These are phyloP conservation scores for Stachybotrys chartarum DNA, from an alignment of 2,329 filamentous ascomycete species.

Conservation along the genomic window DNA sequence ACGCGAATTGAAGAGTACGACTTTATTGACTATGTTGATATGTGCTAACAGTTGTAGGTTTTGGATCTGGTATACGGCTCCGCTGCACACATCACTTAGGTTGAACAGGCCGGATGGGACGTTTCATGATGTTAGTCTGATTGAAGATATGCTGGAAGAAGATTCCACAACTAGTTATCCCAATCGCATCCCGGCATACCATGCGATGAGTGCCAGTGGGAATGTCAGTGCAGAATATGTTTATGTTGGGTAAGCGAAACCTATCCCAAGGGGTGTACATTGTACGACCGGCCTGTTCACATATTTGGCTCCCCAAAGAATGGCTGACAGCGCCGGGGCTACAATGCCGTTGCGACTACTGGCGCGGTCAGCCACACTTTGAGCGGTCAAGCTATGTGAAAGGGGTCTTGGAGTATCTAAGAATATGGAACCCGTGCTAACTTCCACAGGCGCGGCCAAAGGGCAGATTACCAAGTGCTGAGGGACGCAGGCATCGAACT, in stretches of 20 bases:
- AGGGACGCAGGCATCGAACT: constrained; percentile 1
- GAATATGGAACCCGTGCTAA: background rate
- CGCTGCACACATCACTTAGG: constrained; percentile 9
- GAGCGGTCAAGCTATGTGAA: too few species aligned
- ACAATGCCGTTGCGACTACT: too few species aligned
- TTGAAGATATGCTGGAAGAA: constrained; percentile 3
- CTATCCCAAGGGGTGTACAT: background rate
- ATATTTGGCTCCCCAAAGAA: too few species aligned
- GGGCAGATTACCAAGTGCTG: background rate
- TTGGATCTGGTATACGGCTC: constrained; percentile 11
- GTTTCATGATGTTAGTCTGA: constrained; percentile 6
- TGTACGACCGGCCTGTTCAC: too few species aligned
- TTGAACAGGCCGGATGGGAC: constrained; percentile 8
- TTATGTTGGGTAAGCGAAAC: background rate
- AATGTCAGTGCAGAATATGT: constrained; percentile 1
- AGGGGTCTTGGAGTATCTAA: background rate
- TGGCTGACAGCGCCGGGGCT: too few species aligned
- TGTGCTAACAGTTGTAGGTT: background rate
- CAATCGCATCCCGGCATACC: constrained; percentile 1
- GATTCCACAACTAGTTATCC: background rate
- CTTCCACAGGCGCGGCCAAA: background rate
- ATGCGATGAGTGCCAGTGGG: constrained; percentile 1
- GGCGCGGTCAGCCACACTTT: too few species aligned
- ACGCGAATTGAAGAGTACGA: constrained; percentile 11
- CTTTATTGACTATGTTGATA: too few species aligned